phyloP scores from a whole-genome alignment of 2,329 filamentous ascomycete species.

The Amauroascus niger region DNA sequence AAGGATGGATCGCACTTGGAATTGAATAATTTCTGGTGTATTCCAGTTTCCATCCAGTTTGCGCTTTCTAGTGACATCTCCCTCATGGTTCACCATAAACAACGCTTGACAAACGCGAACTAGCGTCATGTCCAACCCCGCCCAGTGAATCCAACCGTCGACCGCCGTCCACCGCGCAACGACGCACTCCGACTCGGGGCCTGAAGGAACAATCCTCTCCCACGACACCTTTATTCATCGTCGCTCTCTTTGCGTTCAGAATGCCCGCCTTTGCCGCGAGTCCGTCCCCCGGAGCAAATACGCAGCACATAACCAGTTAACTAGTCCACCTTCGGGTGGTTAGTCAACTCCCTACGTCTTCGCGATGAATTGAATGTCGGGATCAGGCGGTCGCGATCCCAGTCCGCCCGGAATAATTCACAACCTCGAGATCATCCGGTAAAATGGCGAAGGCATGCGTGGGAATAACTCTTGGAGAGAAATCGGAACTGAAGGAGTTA shows the following conservation, averaged over 20 bases:
- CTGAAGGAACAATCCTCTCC: constrained; percentile 39
- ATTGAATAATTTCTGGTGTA: constrained; percentile 53
- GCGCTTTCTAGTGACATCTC: too few relatives aligned
- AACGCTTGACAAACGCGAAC: constrained; percentile 47
- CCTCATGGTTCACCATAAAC: too few relatives aligned
- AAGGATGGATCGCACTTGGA: too few relatives aligned
- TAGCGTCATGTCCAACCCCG: constrained; percentile 52
- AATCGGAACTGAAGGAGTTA: constrained; percentile 18
- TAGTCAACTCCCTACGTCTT: too few relatives aligned
- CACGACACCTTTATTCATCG: constrained; percentile 57
- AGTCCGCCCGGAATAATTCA: constrained; percentile 29
- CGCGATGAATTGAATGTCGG: constrained; percentile 39
- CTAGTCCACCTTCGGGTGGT: constrained; percentile 41
- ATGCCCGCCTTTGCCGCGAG: constrained; percentile 51
- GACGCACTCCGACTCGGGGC: constrained; percentile 54
- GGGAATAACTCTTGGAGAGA: constrained; percentile 35
- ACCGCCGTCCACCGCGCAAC: constrained; percentile 54
- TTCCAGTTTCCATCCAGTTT: too few relatives aligned
- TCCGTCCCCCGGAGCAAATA: constrained; percentile 56
- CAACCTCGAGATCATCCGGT: neutral
- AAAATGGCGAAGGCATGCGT: constrained; percentile 30
- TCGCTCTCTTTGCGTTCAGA: constrained; percentile 51
- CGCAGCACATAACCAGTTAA: constrained; percentile 53
- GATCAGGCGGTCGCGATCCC: constrained; percentile 44
- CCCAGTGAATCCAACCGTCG: too few relatives aligned